Evolutionary conservation across 768 basidiomycete genomes (phyloP), one percentile per base, ranked within the genome.

Genomic region (Boletus insuetus): DNA sequence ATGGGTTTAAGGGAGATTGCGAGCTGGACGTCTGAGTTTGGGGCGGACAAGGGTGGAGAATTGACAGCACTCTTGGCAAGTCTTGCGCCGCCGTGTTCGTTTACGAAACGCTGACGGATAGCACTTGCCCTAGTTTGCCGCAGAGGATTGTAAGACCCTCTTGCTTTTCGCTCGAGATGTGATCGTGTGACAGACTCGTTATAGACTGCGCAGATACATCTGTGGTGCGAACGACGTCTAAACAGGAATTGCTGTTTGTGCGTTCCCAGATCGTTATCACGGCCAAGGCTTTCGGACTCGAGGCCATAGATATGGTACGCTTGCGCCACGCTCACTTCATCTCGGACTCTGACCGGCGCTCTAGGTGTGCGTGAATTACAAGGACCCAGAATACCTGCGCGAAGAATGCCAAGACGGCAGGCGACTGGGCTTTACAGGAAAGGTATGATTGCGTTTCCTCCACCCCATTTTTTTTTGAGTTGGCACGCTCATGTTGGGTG

Each of bases 151-250:
- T 94, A 69, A 59, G 80, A 65, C 22, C 41, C 11, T 4, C 41
- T 55, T 54, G 14, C 38, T 22, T 31, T 54, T 44, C 13, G 46
- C 17, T 53, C 38, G 19, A 16, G 42, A 42, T 41, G 26, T 17
- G 1, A 44, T 29, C 12, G 35, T 46, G 45, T 55, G 42, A 60
- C 59, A n/a, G n/a, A 29, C 32, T 35, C 35, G 35, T n/a, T 37
- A 2, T 54, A 96, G 93, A 92, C 69, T 97, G 95, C 63, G 94
- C 94, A 1, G 89, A 94, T 66, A 89, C 93, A 3, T 84, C 83
- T 6, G 86, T 97, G 49, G 79, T 87, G 34, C 84, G 95, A 26
- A 87, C 94, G 7, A 61, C 76, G 7, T 85, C 88, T 9, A 82
- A 90, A 29, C 76, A 75, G 40, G 95, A 97, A 67, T 74, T 98